Percentiles rank a stretch among this genome's conserved stretches.
Evolutionary conservation across 2,329 filamentous ascomycete species (phyloP).

Genomic region (Fusarium algeriense): DNA sequence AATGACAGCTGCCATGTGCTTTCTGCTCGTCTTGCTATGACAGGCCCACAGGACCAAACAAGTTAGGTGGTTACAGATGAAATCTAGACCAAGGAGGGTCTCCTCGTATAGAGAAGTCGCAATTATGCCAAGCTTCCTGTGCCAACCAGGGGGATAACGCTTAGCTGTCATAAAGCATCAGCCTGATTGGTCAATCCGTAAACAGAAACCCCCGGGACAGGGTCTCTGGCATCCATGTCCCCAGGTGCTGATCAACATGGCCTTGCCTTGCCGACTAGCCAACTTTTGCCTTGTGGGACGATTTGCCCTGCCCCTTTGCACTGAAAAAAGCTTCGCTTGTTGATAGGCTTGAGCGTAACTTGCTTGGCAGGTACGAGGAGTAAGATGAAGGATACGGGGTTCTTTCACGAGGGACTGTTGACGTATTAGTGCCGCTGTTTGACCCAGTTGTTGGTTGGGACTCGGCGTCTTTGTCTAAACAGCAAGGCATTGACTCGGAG

Average conservation of each 20-base stretch:
- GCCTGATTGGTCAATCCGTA: constrained; percentile 25
- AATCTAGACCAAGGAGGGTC: constrained; percentile 25
- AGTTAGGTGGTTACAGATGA: constrained; percentile 8
- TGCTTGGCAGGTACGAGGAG: constrained; percentile 27
- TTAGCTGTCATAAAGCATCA: neutral
- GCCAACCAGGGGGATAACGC: neutral
- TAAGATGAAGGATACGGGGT: neutral
- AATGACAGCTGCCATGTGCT: constrained; percentile 22
- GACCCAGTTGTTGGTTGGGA: neutral
- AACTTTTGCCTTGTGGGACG: constrained; percentile 27
- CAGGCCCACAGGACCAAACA: constrained; percentile 1
- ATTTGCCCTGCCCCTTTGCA: constrained; percentile 6
- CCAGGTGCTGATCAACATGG: constrained; percentile 23
- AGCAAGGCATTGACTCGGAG: constrained; percentile 14
- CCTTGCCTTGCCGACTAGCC: constrained; percentile 8
- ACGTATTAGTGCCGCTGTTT: neutral
- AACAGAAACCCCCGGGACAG: constrained; percentile 22
- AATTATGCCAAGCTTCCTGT: constrained; percentile 26
- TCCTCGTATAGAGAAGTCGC: constrained; percentile 24
- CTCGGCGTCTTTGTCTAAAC: constrained; percentile 16
- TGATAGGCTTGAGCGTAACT: constrained; percentile 14
- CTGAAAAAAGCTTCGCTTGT: constrained; percentile 15
- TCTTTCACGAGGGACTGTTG: neutral
- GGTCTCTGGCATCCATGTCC: constrained; percentile 19
- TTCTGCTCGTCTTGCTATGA: constrained; percentile 2